Evolutionary conservation across 108 stramenopile genomes (phyloP), one percentile per base, ranked within the genome.

Genomic region (Epipyxis sp.): DNA sequence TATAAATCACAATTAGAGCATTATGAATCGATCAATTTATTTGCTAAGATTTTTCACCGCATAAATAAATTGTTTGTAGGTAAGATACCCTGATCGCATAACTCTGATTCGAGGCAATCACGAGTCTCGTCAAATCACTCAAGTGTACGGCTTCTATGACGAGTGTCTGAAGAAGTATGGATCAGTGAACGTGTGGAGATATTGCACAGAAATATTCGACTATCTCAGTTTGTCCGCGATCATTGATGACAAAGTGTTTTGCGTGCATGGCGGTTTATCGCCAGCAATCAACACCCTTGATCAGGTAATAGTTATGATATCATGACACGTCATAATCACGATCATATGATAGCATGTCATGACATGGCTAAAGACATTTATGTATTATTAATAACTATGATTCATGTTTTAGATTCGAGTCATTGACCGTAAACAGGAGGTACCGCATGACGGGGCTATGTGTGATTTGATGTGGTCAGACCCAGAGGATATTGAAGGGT

Each of bases 121-220:
- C 71, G 96, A 99, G 82, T 86, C 87, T 59, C 87, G 95, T 20
- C 98, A 99, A 79, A 99, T 97, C 59, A 96, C 95, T 0, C 95
- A 98, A 83, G 98, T 98, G 0, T 98, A 98, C 80, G 98, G 98
- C 27, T 98, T 98, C 79, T 98, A 98, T 86, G 98, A 98, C 80
- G 98, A 98, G 80, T 98, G 97, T 83, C 80, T 98, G 30, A 86
- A 95, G 59, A 98, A 98, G 83, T 98, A 98, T 78, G 96, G 96
- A 13, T 88, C 85, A 54, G 98, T 97, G 62, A 95, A 96, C 86
- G 98, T 98, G 2, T 98, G 98, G 98, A 84, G 95, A 45, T 95
- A 98, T 76, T 98, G 97, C 87, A 96, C 95, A 40, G 94, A 97
- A 65, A 95, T 97, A 67, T 98, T 98, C 86, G 97, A 98, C 78